These are phyloP conservation scores for Uromyces viciae-fabae DNA, from an alignment of 1,284 basidiomycete species.

Conservation along the genomic window DNA sequence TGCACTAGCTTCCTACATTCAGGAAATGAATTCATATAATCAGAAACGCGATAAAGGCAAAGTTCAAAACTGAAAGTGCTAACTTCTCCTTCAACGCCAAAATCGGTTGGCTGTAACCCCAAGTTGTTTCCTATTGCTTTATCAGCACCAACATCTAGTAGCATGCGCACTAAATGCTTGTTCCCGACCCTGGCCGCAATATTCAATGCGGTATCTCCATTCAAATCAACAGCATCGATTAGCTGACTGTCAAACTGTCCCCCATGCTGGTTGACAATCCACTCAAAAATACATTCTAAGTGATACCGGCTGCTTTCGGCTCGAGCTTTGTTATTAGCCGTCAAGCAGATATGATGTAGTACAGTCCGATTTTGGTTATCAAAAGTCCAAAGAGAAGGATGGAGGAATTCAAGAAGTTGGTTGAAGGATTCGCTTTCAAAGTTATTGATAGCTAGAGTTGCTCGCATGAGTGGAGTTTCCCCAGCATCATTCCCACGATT, in stretches of 20 bases:
- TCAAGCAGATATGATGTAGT: conserved; percentile 86
- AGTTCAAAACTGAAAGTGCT: conserved; percentile 14
- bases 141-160: conserved; percentile 91
- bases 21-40: conserved; percentile 37
- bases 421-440: conserved; percentile 72
- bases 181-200: conserved; percentile 93
- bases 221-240: conserved; percentile 87
- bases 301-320: conserved; percentile 82
- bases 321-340: conserved; percentile 85
- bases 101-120: conserved; percentile 85
- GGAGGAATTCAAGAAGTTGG: conserved; percentile 64
- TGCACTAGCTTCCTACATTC: conserved; percentile 48
- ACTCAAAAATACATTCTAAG: conserved; percentile 80
- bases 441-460: conserved; percentile 82
- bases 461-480: conserved; percentile 89
- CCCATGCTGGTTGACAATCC: conserved; percentile 62
- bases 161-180: conserved; percentile 74
- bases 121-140: conserved; percentile 87
- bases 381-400: conserved; percentile 75
- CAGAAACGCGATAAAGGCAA: conserved; percentile 24
- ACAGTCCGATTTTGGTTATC: conserved; percentile 85
- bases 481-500: conserved; percentile 86
- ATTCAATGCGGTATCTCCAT: conserved; percentile 94
- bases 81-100: conserved; percentile 85
- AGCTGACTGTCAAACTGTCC: conserved; percentile 67